phyloP scores from a whole-genome alignment of 805 yeast species.

The Brettanomyces custersianus region DNA sequence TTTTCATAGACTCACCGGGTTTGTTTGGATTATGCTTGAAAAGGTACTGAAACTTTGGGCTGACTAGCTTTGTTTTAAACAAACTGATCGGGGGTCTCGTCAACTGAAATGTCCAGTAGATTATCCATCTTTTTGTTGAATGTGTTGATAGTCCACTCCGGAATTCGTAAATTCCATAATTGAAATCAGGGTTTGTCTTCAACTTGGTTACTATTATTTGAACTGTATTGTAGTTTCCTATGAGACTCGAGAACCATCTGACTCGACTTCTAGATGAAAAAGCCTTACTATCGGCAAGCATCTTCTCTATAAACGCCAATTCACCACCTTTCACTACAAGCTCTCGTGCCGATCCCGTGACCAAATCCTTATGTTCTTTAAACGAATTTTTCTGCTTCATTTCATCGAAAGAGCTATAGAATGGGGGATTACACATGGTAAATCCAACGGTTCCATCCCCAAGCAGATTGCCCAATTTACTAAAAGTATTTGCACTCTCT shows the following conservation, averaged over 20 bases:
- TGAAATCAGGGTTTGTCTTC: constrained; percentile 5
- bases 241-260: constrained; percentile 10
- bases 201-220: not conserved
- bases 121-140: constrained; percentile 28
- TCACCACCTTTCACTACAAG: constrained; percentile 41
- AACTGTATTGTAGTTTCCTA: constrained; percentile 9
- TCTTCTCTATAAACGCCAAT: constrained; percentile 25
- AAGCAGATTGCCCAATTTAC: constrained; percentile 2
- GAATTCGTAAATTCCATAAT: constrained; percentile 25
- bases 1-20: too few species aligned
- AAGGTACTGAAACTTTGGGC: not conserved
- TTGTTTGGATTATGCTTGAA: not conserved
- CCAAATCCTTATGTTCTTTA: constrained; percentile 17
- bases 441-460: constrained; percentile 15
- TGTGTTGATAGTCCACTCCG: constrained; percentile 12
- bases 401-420: constrained; percentile 30
- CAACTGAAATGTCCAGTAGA: constrained; percentile 28
- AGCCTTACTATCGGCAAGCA: constrained; percentile 7
- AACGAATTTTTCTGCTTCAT: constrained; percentile 13
- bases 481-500: constrained; percentile 3
- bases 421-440: constrained; percentile 47
- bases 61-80: not conserved
- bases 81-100: constrained; percentile 2
- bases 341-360: constrained; percentile 28
- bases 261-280: not conserved